Evolutionary conservation across 2,329 filamentous ascomycete species (phyloP).

Genomic region (Spiromastix sp.): DNA sequence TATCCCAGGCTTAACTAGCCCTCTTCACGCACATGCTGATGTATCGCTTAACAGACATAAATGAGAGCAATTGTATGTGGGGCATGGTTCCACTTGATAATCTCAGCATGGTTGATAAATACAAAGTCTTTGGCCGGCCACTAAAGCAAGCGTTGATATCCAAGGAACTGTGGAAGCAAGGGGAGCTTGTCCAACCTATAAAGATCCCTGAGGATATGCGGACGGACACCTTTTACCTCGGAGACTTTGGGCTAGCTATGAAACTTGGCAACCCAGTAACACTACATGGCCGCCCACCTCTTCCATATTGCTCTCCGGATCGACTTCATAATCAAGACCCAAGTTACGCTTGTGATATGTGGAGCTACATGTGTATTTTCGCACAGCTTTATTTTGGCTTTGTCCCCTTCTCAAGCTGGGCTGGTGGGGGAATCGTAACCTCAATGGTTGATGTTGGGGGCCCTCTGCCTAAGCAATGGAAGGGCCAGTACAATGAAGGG

Average conservation of each 20-base stretch:
- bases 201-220: slow-evolving; percentile 5
- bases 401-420: slow-evolving; percentile 3
- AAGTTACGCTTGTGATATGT: too few species aligned
- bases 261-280: slow-evolving; percentile 2
- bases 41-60: slow-evolving; percentile 9
- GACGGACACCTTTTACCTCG: slow-evolving; percentile 8
- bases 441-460: slow-evolving; percentile 1
- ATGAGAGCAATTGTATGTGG: slow-evolving; percentile 9
- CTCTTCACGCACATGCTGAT: too few species aligned
- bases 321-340: slow-evolving; percentile 7
- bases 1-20: too few species aligned
- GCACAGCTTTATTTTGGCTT: slow-evolving; percentile 8
- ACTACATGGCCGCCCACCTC: slow-evolving; percentile 5
- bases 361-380: slow-evolving; percentile 12
- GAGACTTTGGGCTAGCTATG: slow-evolving; percentile 9
- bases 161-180: slow-evolving; percentile 7
- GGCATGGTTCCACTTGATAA: slow-evolving; percentile 6
- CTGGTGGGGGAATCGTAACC: neutral
- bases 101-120: slow-evolving; percentile 6
- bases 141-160: slow-evolving; percentile 6
- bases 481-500: slow-evolving; percentile 2
- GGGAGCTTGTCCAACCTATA: slow-evolving; percentile 6
- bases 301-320: slow-evolving; percentile 10
- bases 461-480: slow-evolving; percentile 2
- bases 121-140: slow-evolving; percentile 6